phyloP scores from a whole-genome alignment of 371 early-diverging fungal species.

The Syncephalastrum racemosum region DNA sequence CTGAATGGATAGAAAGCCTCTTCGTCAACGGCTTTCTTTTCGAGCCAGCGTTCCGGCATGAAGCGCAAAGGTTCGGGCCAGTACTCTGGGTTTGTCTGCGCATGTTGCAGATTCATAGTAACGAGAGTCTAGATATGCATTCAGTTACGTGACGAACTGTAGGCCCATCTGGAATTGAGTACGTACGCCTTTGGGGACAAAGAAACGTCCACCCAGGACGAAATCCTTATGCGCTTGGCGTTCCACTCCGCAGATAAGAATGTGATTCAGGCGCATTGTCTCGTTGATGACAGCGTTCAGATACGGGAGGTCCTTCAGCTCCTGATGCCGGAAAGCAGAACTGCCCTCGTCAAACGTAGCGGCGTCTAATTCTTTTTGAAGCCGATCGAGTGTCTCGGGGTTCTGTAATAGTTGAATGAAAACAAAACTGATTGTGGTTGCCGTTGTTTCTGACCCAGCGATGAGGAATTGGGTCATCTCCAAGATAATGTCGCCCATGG shows the following conservation, averaged over 20 bases:
- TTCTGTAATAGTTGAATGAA: constrained; percentile 15
- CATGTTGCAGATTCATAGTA: constrained; percentile 12
- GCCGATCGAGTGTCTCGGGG: constrained; percentile 16
- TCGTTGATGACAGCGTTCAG: constrained; percentile 33
- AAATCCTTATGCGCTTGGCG: constrained; percentile 19
- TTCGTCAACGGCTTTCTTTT: too few species aligned
- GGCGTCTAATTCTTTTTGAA: constrained; percentile 25
- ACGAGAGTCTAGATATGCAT: constrained; percentile 1
- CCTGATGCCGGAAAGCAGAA: constrained; percentile 21
- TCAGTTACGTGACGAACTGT: too few species aligned
- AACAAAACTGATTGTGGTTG: too few species aligned
- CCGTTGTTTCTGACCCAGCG: too few species aligned
- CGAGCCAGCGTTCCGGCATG: constrained; percentile 35
- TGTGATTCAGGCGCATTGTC: constrained; percentile 28
- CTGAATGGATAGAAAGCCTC: too few species aligned
- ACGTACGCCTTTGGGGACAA: constrained; percentile 29
- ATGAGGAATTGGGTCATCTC: too few species aligned
- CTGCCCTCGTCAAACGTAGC: not conserved
- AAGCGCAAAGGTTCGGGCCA: constrained; percentile 23
- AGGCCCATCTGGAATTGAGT: too few species aligned
- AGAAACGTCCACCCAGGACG: constrained; percentile 11
- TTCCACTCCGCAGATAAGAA: constrained; percentile 19
- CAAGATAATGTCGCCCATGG: too few species aligned
- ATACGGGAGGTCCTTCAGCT: constrained; percentile 28
- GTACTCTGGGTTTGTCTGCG: constrained; percentile 22